Evolutionary conservation across 176 grass and related monocot species (phyloP).

Genomic region (Puccinellia tenuiflora): DNA sequence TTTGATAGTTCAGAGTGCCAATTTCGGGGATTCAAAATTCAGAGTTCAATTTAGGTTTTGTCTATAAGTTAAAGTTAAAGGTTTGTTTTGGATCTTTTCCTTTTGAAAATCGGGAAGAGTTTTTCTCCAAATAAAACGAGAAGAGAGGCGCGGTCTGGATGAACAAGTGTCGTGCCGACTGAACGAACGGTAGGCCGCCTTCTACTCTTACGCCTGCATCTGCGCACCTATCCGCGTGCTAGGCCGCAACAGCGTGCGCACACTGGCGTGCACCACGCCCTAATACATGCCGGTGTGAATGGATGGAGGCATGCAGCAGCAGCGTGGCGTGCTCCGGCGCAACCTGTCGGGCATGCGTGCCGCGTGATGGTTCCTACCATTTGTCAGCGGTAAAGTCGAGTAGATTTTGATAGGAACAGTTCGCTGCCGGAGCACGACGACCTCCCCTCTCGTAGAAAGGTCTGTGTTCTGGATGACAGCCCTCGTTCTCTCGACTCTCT

Average conservation of each 20-base stretch:
- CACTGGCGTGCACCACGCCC: background rate
- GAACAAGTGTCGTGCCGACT: background rate
- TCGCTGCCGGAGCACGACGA: too few relatives aligned
- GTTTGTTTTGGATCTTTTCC: too few relatives aligned
- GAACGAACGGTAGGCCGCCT: too few relatives aligned
- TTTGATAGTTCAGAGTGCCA: too few relatives aligned
- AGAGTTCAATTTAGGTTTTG: too few relatives aligned
- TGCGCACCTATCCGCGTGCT: too few relatives aligned
- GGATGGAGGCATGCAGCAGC: too few relatives aligned
- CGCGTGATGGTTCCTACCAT: background rate
- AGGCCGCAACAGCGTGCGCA: too few relatives aligned
- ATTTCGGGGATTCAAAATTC: too few relatives aligned
- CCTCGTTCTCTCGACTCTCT: background rate
- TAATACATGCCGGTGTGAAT: too few relatives aligned
- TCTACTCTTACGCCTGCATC: too few relatives aligned
- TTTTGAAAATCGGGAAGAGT: background rate
- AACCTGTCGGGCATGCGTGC: background rate
- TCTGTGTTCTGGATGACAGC: conserved; percentile 27
- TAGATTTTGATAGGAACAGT: background rate
- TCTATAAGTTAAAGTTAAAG: too few relatives aligned
- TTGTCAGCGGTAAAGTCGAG: background rate
- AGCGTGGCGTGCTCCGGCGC: background rate
- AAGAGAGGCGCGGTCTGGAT: background rate
- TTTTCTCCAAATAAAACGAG: background rate
- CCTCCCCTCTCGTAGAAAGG: background rate